Percentiles rank a stretch among this genome's conserved stretches.
These are phyloP conservation scores for Amaranthus palmeri DNA, from an alignment of 148 eudicot species.

Conservation along the genomic window DNA sequence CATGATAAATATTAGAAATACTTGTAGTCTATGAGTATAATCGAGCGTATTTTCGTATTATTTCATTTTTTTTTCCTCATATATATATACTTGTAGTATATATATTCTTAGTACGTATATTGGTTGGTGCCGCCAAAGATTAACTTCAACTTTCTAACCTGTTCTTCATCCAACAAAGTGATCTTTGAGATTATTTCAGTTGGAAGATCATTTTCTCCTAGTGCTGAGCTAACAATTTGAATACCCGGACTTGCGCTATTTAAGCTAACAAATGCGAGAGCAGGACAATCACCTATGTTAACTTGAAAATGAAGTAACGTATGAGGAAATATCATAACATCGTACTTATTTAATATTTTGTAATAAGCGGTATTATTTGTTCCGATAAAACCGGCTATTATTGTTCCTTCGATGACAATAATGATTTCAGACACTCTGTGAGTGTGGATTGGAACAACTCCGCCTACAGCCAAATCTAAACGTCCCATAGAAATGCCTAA, in stretches of 20 bases:
- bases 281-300: slow-evolving; percentile 16
- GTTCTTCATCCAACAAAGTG: slow-evolving; percentile 11
- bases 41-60: too few relatives aligned
- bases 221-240: not conserved
- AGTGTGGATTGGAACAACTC: slow-evolving; percentile 12
- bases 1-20: too few relatives aligned
- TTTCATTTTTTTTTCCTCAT: too few relatives aligned
- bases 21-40: too few relatives aligned
- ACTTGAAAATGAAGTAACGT: slow-evolving; percentile 20
- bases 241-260: slow-evolving; percentile 22
- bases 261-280: slow-evolving; percentile 20
- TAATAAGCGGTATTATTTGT: slow-evolving; percentile 12
- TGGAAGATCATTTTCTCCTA: slow-evolving; percentile 9
- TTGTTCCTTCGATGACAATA: slow-evolving; percentile 4
- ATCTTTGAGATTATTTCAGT: slow-evolving; percentile 6
- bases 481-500: slow-evolving; percentile 23
- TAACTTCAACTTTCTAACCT: slow-evolving; percentile 13
- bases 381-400: slow-evolving; percentile 18
- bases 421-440: slow-evolving; percentile 22
- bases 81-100: too few relatives aligned
- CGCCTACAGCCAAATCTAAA: slow-evolving; percentile 19
- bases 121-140: slow-evolving; percentile 14
- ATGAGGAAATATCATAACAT: slow-evolving; percentile 20
- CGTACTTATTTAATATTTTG: slow-evolving; percentile 19
- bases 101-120: not conserved